Base-by-base conservation (phyloP, 495 filamentous ascomycete genomes). In the Parmelia sp. region DNA sequence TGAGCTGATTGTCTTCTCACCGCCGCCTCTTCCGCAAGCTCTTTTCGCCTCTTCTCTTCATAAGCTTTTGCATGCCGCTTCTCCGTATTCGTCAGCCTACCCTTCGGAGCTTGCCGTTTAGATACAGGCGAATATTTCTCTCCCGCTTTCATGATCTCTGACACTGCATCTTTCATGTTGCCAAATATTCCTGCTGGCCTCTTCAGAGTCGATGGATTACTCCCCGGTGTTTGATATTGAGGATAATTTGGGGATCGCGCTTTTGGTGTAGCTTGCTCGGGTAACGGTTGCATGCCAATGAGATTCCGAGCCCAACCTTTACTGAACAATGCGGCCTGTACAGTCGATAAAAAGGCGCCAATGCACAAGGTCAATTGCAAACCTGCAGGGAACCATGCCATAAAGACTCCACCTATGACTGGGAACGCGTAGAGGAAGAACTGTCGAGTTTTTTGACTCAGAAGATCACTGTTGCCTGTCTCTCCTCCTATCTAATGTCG, bases 321-420 rank as follows among this genome's bases (percentile, higher is more conserved):
- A 57, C 82, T 76, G 57, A 91, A 76, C 2, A 85, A 23, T n/a
- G 73, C 68, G 2, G 83, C 71, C 73, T 95, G 91, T 15, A 73
- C 53, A 33, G 83, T 66, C 21, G 84, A 82, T 36, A 90, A 74
- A 0, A 81, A 1, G 59, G 84, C 80, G 1, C 84, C 78, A 27
- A 78, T 61, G 51, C 82, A 70, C 76, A 98, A 92, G 74, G 87
- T 90, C 51, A 90, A 74, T 70, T 92, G 88, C 9, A 96, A 68
- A 10, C 79, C 83, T 17, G 84, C 84, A 0, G 93, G 89, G 71
- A 88, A 78, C 69, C 75, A 85, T 6, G 77, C 69, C 55, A 89
- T 87, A 68, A 92, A 82, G 12, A 79, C 14, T 35, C 89, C 77
- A 29, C 84, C 82, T 3, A 93, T 12, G 0, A 79, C 71, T 14